Conservation (phyloP, 371 early-diverging fungal species). For the Mortierella sp. region DNA sequence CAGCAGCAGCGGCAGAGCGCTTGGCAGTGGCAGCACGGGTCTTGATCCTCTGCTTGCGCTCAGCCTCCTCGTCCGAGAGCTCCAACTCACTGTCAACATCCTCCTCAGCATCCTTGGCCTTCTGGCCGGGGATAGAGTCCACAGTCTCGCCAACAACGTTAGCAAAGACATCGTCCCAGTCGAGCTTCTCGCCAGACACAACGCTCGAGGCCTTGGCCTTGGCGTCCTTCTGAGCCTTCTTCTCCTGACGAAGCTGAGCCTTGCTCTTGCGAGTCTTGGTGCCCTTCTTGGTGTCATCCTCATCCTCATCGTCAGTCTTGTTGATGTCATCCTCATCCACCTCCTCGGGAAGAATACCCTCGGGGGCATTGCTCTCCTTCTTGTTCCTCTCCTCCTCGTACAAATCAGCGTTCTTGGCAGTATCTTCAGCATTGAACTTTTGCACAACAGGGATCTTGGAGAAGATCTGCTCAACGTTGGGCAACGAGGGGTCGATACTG, state of each 20-base stretch:
- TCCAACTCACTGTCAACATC: slow-evolving; percentile 74
- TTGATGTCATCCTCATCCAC: slow-evolving; percentile 59
- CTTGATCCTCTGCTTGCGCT: slow-evolving; percentile 58
- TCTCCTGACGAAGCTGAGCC: slow-evolving; percentile 58
- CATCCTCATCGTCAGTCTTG: slow-evolving; percentile 60
- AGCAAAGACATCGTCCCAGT: slow-evolving; percentile 94
- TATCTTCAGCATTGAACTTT: slow-evolving; percentile 84
- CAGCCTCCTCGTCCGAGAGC: slow-evolving; percentile 64
- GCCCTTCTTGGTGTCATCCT: slow-evolving; percentile 42
- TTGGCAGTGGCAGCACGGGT: slow-evolving; percentile 41
- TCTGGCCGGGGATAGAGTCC: slow-evolving; percentile 65
- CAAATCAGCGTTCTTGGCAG: slow-evolving; percentile 73
- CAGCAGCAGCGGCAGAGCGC: slow-evolving; percentile 30
- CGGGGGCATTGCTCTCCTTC: slow-evolving; percentile 58
- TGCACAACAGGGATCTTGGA: slow-evolving; percentile 86
- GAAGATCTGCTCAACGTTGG: slow-evolving; percentile 85
- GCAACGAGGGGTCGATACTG: slow-evolving; percentile 36
- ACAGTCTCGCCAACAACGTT: slow-evolving; percentile 83
- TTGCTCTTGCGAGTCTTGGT: slow-evolving; percentile 56
- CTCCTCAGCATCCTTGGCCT: slow-evolving; percentile 62
- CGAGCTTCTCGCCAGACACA: slow-evolving; percentile 69
- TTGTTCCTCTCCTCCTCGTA: slow-evolving; percentile 66
- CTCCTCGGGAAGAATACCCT: slow-evolving; percentile 60
- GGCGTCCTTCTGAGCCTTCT: slow-evolving; percentile 56
- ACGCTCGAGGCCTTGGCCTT: slow-evolving; percentile 51